Conservation (phyloP, 202 grass and related monocot species). For the Musa balbisiana region DNA sequence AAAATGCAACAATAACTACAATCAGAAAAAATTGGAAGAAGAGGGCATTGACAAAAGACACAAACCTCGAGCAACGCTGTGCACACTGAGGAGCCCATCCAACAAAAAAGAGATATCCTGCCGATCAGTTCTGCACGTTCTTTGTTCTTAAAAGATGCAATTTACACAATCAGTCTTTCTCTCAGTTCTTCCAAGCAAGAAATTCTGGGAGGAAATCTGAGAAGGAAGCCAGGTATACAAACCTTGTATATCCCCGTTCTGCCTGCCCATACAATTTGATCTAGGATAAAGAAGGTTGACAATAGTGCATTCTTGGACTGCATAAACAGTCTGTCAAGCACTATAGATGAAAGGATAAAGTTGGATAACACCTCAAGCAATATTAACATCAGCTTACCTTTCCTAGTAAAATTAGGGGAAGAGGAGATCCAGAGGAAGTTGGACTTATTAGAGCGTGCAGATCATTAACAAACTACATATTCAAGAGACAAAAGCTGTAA, state of each 20-base stretch:
- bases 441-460: conserved; percentile 84
- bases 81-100: conserved; percentile 73
- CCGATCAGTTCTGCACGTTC: conserved; percentile 73
- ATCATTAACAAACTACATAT: conserved; percentile 83
- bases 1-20: neutral
- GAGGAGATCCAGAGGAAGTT: conserved; percentile 72
- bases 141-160: conserved; percentile 61
- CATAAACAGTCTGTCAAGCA: neutral
- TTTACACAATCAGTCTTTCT: neutral
- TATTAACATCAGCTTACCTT: conserved; percentile 42
- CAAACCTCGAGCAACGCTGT: conserved; percentile 68
- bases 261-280: conserved; percentile 95
- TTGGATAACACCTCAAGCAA: neutral
- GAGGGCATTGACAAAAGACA: neutral
- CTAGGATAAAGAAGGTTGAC: conserved; percentile 90
- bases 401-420: conserved; percentile 79
- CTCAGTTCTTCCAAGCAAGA: neutral
- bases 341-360: neutral
- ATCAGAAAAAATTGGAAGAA: neutral
- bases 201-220: conserved; percentile 2
- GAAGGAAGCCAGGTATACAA: conserved; percentile 3
- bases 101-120: conserved; percentile 90
- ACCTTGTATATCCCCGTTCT: conserved; percentile 96
- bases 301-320: conserved; percentile 92
- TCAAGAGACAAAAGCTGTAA: neutral